phyloP scores from a whole-genome alignment of 2,329 filamentous ascomycete species.

The Ophiobolus disseminans region DNA sequence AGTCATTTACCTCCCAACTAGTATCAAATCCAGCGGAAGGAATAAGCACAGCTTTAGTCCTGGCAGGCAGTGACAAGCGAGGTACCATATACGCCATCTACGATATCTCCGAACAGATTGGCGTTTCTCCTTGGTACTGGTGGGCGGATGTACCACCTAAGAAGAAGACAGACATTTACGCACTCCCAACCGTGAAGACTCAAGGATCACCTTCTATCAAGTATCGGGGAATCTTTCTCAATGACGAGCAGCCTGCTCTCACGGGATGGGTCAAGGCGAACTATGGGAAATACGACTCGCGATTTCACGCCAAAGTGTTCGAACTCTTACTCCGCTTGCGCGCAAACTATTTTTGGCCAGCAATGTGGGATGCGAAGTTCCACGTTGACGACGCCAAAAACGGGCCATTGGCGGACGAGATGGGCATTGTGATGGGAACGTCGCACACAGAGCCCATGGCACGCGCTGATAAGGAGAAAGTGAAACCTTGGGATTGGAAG shows the following conservation, averaged over 20 bases:
- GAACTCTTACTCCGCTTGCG: constrained; percentile 72
- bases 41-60: constrained; percentile 64
- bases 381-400: constrained; percentile 72
- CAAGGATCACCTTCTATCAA: constrained; percentile 65
- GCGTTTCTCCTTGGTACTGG: constrained; percentile 72
- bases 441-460: constrained; percentile 75
- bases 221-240: constrained; percentile 70
- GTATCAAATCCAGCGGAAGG: constrained; percentile 63
- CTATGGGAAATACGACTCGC: constrained; percentile 58
- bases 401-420: constrained; percentile 71
- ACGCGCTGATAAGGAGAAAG: constrained; percentile 56
- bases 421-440: constrained; percentile 73
- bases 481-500: constrained; percentile 38
- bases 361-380: constrained; percentile 72
- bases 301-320: constrained; percentile 71
- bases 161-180: constrained; percentile 61
- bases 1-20: constrained; percentile 68
- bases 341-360: constrained; percentile 77
- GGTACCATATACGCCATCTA: constrained; percentile 73
- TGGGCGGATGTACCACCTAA: constrained; percentile 67
- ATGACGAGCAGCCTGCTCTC: constrained; percentile 68
- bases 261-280: constrained; percentile 69
- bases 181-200: constrained; percentile 38
- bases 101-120: constrained; percentile 73
- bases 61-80: constrained; percentile 69